Percentiles rank a stretch among this genome's conserved stretches.
Conservation (phyloP, 179 eudicot genomes). For the Silene coronaria region DNA sequence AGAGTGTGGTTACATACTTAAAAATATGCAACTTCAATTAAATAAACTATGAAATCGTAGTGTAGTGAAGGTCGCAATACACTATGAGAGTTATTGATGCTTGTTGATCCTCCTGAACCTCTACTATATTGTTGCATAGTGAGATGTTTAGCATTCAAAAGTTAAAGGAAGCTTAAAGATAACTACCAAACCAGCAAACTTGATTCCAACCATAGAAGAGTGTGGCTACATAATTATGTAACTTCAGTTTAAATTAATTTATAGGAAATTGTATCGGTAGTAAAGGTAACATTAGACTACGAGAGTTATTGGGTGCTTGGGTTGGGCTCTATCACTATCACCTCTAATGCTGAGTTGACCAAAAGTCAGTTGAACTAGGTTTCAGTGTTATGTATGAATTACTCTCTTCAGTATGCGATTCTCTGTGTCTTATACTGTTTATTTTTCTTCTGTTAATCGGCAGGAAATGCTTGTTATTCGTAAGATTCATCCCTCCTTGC, state of each 20-base stretch:
- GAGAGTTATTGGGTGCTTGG: not conserved
- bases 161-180: too few species aligned
- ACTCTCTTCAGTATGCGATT: not conserved
- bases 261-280: too few species aligned
- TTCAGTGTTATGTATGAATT: not conserved
- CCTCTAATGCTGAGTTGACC: slow-evolving; percentile 3
- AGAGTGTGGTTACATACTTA: too few species aligned
- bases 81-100: not conserved
- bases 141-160: too few species aligned
- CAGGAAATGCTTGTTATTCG: slow-evolving; percentile 91
- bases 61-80: not conserved
- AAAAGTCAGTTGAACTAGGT: not conserved
- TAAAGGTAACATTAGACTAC: not conserved
- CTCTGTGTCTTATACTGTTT: slow-evolving; percentile 14
- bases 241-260: too few species aligned
- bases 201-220: too few species aligned
- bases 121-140: too few species aligned
- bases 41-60: not conserved
- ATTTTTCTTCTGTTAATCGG: slow-evolving; percentile 14
- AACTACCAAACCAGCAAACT: too few species aligned
- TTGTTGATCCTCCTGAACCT: too few species aligned
- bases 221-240: too few species aligned
- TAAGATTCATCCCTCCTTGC: slow-evolving; percentile 92
- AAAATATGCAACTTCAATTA: too few species aligned
- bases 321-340: not conserved